Percentiles rank a stretch among this genome's conserved stretches.
These are phyloP conservation scores for Penicillium brasilianum DNA, from an alignment of 2,329 filamentous ascomycete genomes.

Conservation along the genomic window DNA sequence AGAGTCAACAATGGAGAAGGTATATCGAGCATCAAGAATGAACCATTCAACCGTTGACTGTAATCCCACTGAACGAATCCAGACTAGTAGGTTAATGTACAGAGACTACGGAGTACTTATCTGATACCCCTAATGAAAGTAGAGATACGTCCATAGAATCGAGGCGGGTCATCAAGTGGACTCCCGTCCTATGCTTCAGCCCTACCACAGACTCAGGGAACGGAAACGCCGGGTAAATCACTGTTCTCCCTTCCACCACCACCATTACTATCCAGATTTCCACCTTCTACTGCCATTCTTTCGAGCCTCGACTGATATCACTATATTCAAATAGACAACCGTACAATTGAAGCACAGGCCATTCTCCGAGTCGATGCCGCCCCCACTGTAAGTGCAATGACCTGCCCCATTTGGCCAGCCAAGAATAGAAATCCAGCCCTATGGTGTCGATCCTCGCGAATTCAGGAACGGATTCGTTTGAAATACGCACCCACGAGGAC, in stretches of 20 bases:
- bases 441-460: not conserved
- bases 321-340: not conserved
- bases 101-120: too few relatives aligned
- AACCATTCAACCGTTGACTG: too few relatives aligned
- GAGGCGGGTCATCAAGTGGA: not conserved
- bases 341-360: not conserved
- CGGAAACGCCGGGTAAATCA: too few relatives aligned
- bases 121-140: not conserved
- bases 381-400: not conserved
- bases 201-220: not conserved
- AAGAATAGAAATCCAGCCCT: slow-evolving; percentile 3
- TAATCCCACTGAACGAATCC: too few relatives aligned
- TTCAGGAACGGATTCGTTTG: not conserved
- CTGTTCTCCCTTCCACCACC: not conserved
- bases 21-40: too few relatives aligned
- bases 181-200: not conserved
- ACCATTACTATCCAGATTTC: not conserved
- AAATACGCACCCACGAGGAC: not conserved
- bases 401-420: not conserved
- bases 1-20: too few relatives aligned
- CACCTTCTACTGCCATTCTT: not conserved
- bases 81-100: too few relatives aligned
- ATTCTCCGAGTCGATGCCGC: not conserved
- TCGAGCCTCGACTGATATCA: not conserved
- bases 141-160: not conserved